Percentiles rank a stretch among this genome's conserved stretches.
Conservation (phyloP, 2,329 filamentous ascomycete species). For the Ophiostoma sp. region DNA sequence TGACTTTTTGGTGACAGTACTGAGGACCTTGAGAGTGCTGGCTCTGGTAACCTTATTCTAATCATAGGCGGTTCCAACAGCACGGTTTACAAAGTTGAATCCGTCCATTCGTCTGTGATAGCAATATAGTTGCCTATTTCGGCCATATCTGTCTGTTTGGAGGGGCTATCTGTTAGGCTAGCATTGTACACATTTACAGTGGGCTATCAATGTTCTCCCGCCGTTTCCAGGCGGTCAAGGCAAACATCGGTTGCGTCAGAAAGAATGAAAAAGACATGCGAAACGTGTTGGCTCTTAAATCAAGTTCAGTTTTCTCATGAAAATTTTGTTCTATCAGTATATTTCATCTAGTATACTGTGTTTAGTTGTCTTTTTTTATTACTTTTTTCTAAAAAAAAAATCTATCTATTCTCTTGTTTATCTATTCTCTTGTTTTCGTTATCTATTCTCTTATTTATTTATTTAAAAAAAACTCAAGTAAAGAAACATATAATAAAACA, state of each 20-base stretch:
- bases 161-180: not conserved
- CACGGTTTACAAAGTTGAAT: not conserved
- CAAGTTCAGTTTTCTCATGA: too few relatives aligned
- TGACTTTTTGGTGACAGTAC: not conserved
- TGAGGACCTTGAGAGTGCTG: not conserved
- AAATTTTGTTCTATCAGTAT: too few relatives aligned
- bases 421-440: too few relatives aligned
- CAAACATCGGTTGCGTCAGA: not conserved
- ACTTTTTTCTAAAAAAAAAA: not conserved
- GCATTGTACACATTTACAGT: not conserved
- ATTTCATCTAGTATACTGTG: too few relatives aligned
- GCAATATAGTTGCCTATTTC: not conserved
- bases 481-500: too few relatives aligned
- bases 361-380: too few relatives aligned
- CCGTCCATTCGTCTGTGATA: not conserved
- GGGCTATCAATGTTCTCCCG: not conserved
- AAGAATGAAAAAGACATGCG: not conserved
- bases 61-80: not conserved
- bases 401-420: not conserved
- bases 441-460: too few relatives aligned
- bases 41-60: not conserved
- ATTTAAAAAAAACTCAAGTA: not conserved
- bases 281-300: not conserved
- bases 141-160: not conserved
- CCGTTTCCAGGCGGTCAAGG: not conserved